A percentile compares a stretch with the other conserved stretches of the same genome.
Evolutionary conservation across 2,329 filamentous ascomycete genomes (phyloP).

Genomic region (Epicoccum nigrum): DNA sequence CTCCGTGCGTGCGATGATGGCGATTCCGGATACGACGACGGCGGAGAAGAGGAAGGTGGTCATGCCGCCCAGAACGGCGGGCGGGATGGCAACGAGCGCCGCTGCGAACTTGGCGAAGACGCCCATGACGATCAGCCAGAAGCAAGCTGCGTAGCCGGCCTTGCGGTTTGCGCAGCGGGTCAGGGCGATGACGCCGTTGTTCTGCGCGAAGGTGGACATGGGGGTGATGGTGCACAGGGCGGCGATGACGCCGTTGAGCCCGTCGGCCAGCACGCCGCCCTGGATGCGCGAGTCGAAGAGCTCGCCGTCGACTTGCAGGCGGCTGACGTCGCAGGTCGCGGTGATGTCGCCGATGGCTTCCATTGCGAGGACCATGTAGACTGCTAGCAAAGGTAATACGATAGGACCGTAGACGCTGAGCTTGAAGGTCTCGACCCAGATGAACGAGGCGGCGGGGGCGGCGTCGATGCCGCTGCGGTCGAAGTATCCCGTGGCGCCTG

Average conservation of each 20-base stretch:
- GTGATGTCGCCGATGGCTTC: constrained; percentile 83
- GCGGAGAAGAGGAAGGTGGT: constrained; percentile 80
- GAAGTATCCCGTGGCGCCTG: constrained; percentile 79
- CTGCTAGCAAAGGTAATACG: constrained; percentile 70
- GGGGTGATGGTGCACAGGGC: constrained; percentile 80
- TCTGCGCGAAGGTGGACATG: constrained; percentile 81
- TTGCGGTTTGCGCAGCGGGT: constrained; percentile 82
- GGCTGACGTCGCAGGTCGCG: constrained; percentile 80
- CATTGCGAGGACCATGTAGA: constrained; percentile 73
- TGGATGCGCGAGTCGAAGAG: constrained; percentile 79
- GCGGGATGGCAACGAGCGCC: constrained; percentile 75
- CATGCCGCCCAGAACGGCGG: constrained; percentile 57
- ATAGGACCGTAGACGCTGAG: constrained; percentile 74
- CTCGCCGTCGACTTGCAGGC: constrained; percentile 73
- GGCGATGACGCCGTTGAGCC: constrained; percentile 75
- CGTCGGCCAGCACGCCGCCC: constrained; percentile 79
- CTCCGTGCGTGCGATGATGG: constrained; percentile 72
- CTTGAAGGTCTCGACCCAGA: constrained; percentile 80
- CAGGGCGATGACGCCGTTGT: constrained; percentile 83
- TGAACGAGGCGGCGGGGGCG: constrained; percentile 74
- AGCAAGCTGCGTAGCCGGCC: constrained; percentile 77
- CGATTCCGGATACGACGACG: constrained; percentile 77
- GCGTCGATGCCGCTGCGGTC: constrained; percentile 72
- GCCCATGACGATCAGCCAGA: constrained; percentile 81
- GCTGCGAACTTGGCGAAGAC: constrained; percentile 85